These are phyloP conservation scores for Didymella pinodella DNA, from an alignment of 2,329 filamentous ascomycete genomes.

Conservation along the genomic window DNA sequence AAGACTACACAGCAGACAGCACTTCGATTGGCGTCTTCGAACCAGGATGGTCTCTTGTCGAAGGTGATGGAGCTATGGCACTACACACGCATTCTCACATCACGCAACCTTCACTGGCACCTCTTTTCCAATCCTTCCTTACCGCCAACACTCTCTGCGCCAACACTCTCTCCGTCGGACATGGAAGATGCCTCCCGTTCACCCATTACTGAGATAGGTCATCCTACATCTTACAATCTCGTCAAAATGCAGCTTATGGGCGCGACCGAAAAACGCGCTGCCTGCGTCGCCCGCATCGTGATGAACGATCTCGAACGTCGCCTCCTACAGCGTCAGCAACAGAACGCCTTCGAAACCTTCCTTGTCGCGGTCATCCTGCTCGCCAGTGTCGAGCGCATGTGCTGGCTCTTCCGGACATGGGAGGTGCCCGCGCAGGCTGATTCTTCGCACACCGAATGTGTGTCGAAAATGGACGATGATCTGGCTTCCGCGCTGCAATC, in stretches of 20 bases:
- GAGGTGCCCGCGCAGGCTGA: constrained; percentile 40
- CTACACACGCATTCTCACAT: constrained; percentile 63
- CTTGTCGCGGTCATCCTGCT: constrained; percentile 66
- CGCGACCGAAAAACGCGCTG: constrained; percentile 63
- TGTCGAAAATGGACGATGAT: constrained; percentile 19
- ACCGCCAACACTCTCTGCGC: constrained; percentile 44
- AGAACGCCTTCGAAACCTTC: constrained; percentile 66
- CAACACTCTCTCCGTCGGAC: constrained; percentile 43
- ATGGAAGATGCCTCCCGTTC: constrained; percentile 40
- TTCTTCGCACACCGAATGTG: not conserved
- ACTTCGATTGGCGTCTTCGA: constrained; percentile 40
- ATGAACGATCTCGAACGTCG: constrained; percentile 68
- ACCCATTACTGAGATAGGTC: constrained; percentile 38
- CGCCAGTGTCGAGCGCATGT: constrained; percentile 67
- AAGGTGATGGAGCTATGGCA: constrained; percentile 65
- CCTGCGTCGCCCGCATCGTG: constrained; percentile 60
- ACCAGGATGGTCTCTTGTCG: constrained; percentile 57
- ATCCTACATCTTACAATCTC: constrained; percentile 57
- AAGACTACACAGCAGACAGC: constrained; percentile 56
- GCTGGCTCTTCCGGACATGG: constrained; percentile 65
- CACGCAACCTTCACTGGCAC: constrained; percentile 58
- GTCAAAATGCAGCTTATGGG: constrained; percentile 64
- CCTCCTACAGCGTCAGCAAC: constrained; percentile 65
- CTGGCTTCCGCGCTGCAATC: constrained; percentile 39
- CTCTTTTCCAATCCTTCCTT: constrained; percentile 57